phyloP scores from a whole-genome alignment of 2,329 filamentous ascomycete species.

The Drechslerella coelobrocha region DNA sequence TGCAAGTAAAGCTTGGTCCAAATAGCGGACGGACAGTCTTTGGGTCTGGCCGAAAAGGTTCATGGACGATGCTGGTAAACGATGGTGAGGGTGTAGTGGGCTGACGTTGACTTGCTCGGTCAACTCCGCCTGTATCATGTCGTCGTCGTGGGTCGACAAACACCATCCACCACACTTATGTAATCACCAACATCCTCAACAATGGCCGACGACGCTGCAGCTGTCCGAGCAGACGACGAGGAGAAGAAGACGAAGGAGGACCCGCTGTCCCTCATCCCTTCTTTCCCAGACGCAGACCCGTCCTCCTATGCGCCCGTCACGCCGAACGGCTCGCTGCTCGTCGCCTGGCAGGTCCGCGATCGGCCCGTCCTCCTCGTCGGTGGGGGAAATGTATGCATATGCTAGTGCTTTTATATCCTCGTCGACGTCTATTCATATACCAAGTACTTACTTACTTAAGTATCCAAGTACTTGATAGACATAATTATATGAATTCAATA shows the following conservation, averaged over 20 bases:
- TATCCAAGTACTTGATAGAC: not conserved
- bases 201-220: slow-evolving; percentile 5
- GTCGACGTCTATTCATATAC: slow-evolving; percentile 2
- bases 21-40: no score
- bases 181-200: not conserved
- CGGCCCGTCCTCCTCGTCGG: slow-evolving; percentile 92
- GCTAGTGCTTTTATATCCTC: slow-evolving; percentile 14
- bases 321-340: slow-evolving; percentile 87
- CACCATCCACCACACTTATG: no score
- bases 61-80: no score
- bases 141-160: no score
- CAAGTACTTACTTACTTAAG: slow-evolving; percentile 54
- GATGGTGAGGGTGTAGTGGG: no score
- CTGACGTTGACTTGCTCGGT: no score
- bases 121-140: no score
- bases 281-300: slow-evolving; percentile 29
- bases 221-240: not conserved
- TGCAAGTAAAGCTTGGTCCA: no score
- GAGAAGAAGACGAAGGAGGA: not conserved
- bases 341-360: slow-evolving; percentile 92
- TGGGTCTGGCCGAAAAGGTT: no score
- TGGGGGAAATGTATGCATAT: slow-evolving; percentile 79
- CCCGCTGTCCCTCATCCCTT: slow-evolving; percentile 30
- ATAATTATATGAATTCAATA: slow-evolving; percentile 7
- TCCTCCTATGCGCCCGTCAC: slow-evolving; percentile 77